Evolutionary conservation across 768 basidiomycete species (phyloP).

Genomic region (Amanita jacksonii): DNA sequence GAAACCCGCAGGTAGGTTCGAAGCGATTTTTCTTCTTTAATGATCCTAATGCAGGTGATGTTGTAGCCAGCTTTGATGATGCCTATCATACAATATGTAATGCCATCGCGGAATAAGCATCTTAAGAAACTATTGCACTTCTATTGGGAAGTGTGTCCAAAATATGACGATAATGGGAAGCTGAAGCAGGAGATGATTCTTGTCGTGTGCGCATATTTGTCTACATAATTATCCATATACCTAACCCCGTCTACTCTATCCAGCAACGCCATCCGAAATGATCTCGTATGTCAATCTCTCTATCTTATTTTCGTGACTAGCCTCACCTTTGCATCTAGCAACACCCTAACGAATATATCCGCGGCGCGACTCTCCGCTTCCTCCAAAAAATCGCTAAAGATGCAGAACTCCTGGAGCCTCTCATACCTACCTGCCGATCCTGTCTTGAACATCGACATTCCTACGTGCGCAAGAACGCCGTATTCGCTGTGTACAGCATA

Average conservation of each 20-base stretch:
- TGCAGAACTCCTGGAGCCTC: slow-evolving; percentile 87
- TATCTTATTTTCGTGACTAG: slow-evolving; percentile 4
- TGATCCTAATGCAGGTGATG: background rate
- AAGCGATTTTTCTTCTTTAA: background rate
- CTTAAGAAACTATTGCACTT: slow-evolving; percentile 96
- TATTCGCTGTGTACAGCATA: slow-evolving; percentile 92
- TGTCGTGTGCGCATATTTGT: slow-evolving; percentile 65
- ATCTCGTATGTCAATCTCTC: slow-evolving; percentile 54
- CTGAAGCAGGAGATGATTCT: slow-evolving; percentile 99
- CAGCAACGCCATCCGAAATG: slow-evolving; percentile 96
- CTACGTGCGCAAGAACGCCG: slow-evolving; percentile 97
- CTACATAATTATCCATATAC: background rate
- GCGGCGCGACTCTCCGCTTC: slow-evolving; percentile 94
- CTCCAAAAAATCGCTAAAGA: slow-evolving; percentile 94
- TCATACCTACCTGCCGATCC: slow-evolving; percentile 86
- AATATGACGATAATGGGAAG: slow-evolving; percentile 94
- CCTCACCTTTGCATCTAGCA: slow-evolving; percentile 42
- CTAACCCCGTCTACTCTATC: slow-evolving; percentile 7
- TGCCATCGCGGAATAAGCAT: slow-evolving; percentile 91
- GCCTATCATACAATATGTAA: slow-evolving; percentile 97
- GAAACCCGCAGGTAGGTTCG: slow-evolving; percentile 72
- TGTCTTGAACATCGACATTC: slow-evolving; percentile 97
- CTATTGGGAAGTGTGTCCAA: slow-evolving; percentile 97
- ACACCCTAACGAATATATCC: slow-evolving; percentile 99
- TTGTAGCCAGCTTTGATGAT: slow-evolving; percentile 83